phyloP scores from a whole-genome alignment of 2,329 filamentous ascomycete species.

The Ceratocystis colombiana region DNA sequence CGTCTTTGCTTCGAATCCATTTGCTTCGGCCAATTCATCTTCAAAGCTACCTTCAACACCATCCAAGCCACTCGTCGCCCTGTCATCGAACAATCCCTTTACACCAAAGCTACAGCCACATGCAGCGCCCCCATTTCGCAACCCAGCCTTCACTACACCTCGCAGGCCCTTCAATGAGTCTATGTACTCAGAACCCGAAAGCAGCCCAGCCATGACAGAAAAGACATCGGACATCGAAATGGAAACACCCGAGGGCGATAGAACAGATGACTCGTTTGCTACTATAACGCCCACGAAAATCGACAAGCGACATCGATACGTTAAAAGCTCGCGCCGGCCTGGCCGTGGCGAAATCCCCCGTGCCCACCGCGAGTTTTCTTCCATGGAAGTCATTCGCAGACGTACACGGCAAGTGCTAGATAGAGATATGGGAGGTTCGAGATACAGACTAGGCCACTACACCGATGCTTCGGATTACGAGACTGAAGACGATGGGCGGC shows the following conservation, averaged over 20 bases:
- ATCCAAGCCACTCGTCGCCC: constrained; percentile 34
- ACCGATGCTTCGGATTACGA: constrained; percentile 41
- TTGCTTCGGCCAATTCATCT: constrained; percentile 31
- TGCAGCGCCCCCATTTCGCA: constrained; percentile 47
- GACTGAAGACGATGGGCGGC: constrained; percentile 36
- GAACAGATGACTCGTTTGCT: constrained; percentile 26
- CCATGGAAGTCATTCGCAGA: constrained; percentile 43
- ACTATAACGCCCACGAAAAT: constrained; percentile 41
- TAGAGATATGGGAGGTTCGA: constrained; percentile 43
- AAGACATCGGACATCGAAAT: constrained; percentile 42
- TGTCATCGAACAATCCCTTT: constrained; percentile 26
- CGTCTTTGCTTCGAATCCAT: constrained; percentile 32
- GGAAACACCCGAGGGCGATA: constrained; percentile 26
- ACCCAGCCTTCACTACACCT: constrained; percentile 55
- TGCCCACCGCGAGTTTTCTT: constrained; percentile 35
- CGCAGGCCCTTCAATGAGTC: constrained; percentile 47
- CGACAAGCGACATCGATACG: constrained; percentile 40
- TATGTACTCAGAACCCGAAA: constrained; percentile 48
- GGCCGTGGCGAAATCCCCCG: constrained; percentile 57
- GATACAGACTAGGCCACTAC: constrained; percentile 33
- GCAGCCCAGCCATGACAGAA: constrained; percentile 51
- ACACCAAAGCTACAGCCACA: constrained; percentile 6
- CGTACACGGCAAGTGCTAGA: constrained; percentile 44
- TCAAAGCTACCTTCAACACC: constrained; percentile 32
- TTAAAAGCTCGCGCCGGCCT: constrained; percentile 36